These are phyloP conservation scores for Sporothrix phasma DNA, from an alignment of 2,329 filamentous ascomycete species.

Conservation along the genomic window DNA sequence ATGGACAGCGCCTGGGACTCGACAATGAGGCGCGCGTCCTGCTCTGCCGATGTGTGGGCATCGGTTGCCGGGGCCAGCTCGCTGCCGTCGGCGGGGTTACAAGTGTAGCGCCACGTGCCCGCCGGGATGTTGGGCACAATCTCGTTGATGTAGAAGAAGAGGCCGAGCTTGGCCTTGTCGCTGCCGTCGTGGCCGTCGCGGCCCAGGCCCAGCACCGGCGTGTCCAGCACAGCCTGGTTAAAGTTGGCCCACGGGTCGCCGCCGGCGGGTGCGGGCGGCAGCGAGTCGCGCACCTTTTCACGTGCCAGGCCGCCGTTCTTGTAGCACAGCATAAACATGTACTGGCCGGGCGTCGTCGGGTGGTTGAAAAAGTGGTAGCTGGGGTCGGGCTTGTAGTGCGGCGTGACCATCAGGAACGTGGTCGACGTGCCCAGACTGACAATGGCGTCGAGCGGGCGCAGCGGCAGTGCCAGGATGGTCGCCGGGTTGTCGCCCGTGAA, in stretches of 20 bases:
- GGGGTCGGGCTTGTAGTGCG: slow-evolving; percentile 80
- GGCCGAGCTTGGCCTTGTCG: slow-evolving; percentile 59
- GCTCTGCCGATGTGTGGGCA: slow-evolving; percentile 27
- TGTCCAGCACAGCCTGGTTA: slow-evolving; percentile 60
- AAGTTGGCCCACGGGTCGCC: slow-evolving; percentile 66
- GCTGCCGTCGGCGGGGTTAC: slow-evolving; percentile 42
- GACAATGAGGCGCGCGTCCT: slow-evolving; percentile 77
- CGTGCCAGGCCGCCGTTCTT: slow-evolving; percentile 94
- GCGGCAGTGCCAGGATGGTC: slow-evolving; percentile 82
- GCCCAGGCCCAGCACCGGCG: slow-evolving; percentile 51
- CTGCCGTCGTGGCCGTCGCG: slow-evolving; percentile 29
- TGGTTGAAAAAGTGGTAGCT: slow-evolving; percentile 98
- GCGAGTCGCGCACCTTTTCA: slow-evolving; percentile 74
- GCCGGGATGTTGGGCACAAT: slow-evolving; percentile 85
- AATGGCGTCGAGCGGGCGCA: slow-evolving; percentile 82
- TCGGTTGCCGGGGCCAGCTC: slow-evolving; percentile 28
- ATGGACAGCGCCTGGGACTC: slow-evolving; percentile 93
- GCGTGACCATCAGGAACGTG: slow-evolving; percentile 94
- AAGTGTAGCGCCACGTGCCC: slow-evolving; percentile 77
- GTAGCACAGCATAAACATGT: slow-evolving; percentile 99
- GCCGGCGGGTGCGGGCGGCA: slow-evolving; percentile 43
- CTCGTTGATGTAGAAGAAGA: slow-evolving; percentile 94
- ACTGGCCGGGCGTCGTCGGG: slow-evolving; percentile 77
- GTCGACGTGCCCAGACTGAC: slow-evolving; percentile 91
- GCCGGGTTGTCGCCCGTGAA: slow-evolving; percentile 96